Evolutionary conservation across 225 moss, liverwort and hornwort species (phyloP), one percentile per base, ranked within the genome.

Genomic region (Pseudisothecium myosuroides): DNA sequence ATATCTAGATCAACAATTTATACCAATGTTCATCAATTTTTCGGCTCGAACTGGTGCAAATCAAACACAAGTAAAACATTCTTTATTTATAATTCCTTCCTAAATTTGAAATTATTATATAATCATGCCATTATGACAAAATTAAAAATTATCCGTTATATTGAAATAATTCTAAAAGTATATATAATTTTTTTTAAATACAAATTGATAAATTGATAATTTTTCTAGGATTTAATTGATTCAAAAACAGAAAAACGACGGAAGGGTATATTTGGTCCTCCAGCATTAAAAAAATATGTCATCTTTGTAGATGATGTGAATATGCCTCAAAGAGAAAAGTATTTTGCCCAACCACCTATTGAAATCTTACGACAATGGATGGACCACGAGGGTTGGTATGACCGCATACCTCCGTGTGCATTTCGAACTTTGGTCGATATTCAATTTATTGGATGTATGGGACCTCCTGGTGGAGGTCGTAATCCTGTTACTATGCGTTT

Each of bases 301-400:
- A 98, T 96, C 27, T 98, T 98, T 93, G 96, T 98, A 50, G 98
- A 98, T 90, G 98, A 98, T 88, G 91, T 98, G 41, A 98, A 98
- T 47, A 98, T 98, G 98, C 98, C 96, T n/a, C 96, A 96, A 90
- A 89, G 95, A 88, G 97, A 98, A 63, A 98, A 97, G 28, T 98
- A 98, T 56, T 97, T 97, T 88, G 98, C 98, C 41, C 98, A 98
- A 87, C 98, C 97, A 66, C 98, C 98, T 13, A 98, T 98, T 89
- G 98, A 98, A 92, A 96, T 97, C 39, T 91, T 98, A 50, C 95
- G 97, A 6, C 98, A 98, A 86, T 98, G 97, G 98, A 98, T 98
- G 98, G 97, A 98, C 78, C 98, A 98, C 14, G 92, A 91, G 45
- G 97, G 98, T 41, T 98, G 98, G 98, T 98, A 98, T 86, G 97